phyloP scores from a whole-genome alignment of 768 basidiomycete genomes.

The Postia placenta region DNA sequence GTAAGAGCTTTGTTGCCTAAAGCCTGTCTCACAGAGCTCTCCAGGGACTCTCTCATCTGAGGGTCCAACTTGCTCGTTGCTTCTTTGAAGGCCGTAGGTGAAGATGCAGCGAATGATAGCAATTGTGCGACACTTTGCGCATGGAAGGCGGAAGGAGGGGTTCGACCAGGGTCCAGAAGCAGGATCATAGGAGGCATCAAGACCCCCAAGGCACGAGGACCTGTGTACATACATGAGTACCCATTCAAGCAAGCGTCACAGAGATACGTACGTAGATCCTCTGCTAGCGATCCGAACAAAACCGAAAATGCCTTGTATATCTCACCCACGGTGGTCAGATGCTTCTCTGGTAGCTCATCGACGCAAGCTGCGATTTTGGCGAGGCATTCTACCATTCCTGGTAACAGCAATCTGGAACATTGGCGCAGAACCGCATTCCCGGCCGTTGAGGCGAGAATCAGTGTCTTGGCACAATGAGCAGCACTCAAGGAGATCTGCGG shows the following conservation, averaged over 20 bases:
- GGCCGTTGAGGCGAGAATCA: constrained; percentile 64
- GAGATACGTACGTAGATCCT: constrained; percentile 53
- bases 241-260: not conserved
- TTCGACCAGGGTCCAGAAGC: constrained; percentile 50
- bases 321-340: constrained; percentile 63
- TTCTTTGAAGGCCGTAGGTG: constrained; percentile 79
- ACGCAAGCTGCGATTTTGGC: constrained; percentile 59
- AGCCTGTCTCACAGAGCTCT: constrained; percentile 72
- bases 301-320: constrained; percentile 75
- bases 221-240: constrained; percentile 29
- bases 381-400: constrained; percentile 76
- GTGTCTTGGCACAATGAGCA: constrained; percentile 83
- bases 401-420: constrained; percentile 67
- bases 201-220: constrained; percentile 60
- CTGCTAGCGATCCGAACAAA: constrained; percentile 49
- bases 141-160: constrained; percentile 40
- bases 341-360: constrained; percentile 50
- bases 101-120: constrained; percentile 61
- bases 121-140: constrained; percentile 60
- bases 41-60: constrained; percentile 54
- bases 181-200: constrained; percentile 72
- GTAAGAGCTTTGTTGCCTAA: constrained; percentile 37
- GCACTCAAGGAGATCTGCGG: constrained; percentile 74
- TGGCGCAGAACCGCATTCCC: constrained; percentile 64
- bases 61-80: constrained; percentile 64